Evolutionary conservation across 768 basidiomycete genomes (phyloP).

Genomic region (Ephemerocybe angulata): DNA sequence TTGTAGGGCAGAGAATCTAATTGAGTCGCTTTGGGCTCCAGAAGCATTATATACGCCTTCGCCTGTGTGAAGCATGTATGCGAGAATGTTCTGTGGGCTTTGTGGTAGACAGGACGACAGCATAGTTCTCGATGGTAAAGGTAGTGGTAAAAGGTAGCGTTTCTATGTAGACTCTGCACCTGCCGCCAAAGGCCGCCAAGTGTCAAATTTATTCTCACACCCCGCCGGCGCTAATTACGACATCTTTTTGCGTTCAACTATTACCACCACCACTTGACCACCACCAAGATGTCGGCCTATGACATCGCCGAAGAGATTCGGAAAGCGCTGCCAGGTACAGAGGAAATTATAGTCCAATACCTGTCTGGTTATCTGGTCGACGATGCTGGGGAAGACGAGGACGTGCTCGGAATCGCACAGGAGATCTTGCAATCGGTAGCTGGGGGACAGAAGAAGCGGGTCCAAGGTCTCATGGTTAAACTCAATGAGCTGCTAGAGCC

Average conservation of each 20-base stretch:
- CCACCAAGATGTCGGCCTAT: slow-evolving; percentile 53
- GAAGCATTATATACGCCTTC: not conserved
- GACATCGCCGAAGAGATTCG: slow-evolving; percentile 82
- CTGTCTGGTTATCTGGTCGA: slow-evolving; percentile 85
- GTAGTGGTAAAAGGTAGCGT: not conserved
- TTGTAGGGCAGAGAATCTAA: not conserved
- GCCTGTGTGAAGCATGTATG: not conserved
- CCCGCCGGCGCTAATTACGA: not conserved
- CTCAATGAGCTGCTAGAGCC: slow-evolving; percentile 64
- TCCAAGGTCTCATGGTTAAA: slow-evolving; percentile 64
- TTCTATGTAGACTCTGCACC: slow-evolving; percentile 6
- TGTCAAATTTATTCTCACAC: slow-evolving; percentile 1
- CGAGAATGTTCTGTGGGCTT: slow-evolving; percentile 1
- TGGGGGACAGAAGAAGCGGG: slow-evolving; percentile 48
- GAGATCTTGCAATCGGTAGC: slow-evolving; percentile 76
- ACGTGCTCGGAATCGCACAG: slow-evolving; percentile 73
- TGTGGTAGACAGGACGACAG: not conserved
- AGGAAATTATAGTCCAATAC: slow-evolving; percentile 84
- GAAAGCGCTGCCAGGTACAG: slow-evolving; percentile 64
- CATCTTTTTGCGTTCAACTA: not conserved
- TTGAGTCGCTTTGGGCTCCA: not conserved
- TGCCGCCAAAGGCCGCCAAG: no score
- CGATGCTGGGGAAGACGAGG: slow-evolving; percentile 85
- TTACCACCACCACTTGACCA: slow-evolving; percentile 5
- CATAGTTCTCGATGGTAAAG: not conserved